These are phyloP conservation scores for Lentinus polychrous DNA, from an alignment of 1,284 basidiomycete species.

Conservation along the genomic window DNA sequence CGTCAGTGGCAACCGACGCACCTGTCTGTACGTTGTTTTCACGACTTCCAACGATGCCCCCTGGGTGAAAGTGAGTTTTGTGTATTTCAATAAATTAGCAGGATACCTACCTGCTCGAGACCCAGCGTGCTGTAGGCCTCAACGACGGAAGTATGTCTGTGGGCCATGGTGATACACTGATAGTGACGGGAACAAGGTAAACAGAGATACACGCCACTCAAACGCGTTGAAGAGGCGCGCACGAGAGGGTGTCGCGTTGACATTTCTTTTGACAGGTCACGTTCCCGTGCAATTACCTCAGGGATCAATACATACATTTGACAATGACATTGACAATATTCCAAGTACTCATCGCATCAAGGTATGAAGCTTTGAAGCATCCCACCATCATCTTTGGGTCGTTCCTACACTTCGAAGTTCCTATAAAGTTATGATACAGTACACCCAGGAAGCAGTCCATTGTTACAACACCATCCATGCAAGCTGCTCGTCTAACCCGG, in stretches of 20 bases:
- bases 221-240: conserved; percentile 12
- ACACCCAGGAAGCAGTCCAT: too few species aligned
- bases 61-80: conserved; percentile 20
- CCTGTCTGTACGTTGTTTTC: conserved; percentile 63
- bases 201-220: conserved; percentile 4
- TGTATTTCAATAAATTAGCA: background rate
- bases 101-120: conserved; percentile 42
- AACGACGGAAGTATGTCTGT: conserved; percentile 27
- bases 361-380: too few species aligned
- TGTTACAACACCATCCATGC: too few species aligned
- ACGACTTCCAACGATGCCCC: conserved; percentile 56
- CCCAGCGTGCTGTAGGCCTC: conserved; percentile 54
- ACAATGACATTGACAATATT: too few species aligned
- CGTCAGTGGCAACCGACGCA: conserved; percentile 19
- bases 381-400: too few species aligned
- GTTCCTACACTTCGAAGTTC: too few species aligned
- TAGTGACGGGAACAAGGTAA: background rate
- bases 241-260: conserved; percentile 8
- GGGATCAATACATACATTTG: too few species aligned
- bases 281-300: too few species aligned
- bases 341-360: too few species aligned
- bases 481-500: too few species aligned
- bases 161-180: conserved; percentile 26
- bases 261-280: background rate
- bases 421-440: too few species aligned